Conservation (phyloP, 306 rosid genomes). For the Castanea sativa region DNA sequence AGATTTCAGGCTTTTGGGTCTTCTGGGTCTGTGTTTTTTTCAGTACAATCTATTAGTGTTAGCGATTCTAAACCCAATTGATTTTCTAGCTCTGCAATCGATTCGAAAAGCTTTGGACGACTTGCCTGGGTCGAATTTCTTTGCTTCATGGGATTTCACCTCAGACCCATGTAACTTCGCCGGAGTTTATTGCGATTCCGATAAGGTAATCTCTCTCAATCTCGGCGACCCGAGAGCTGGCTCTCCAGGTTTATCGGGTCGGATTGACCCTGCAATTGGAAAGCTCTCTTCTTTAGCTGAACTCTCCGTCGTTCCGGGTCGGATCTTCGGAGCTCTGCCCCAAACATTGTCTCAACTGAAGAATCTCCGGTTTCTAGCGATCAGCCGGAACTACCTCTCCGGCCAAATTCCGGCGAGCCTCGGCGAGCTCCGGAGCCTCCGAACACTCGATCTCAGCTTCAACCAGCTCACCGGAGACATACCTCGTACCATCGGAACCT, state of each 20-base stretch:
- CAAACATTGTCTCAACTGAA: constrained; percentile 45
- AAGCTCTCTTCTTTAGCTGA: constrained; percentile 77
- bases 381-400: constrained; percentile 85
- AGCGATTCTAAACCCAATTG: constrained; percentile 84
- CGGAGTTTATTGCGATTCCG: constrained; percentile 85
- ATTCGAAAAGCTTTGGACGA: constrained; percentile 67
- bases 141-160: constrained; percentile 94
- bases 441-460: constrained; percentile 85
- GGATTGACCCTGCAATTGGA: constrained; percentile 66
- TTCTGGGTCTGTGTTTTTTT: constrained; percentile 29
- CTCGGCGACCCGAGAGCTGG: constrained; percentile 94
- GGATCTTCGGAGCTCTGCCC: constrained; percentile 70
- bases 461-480: constrained; percentile 70
- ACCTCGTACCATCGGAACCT: constrained; percentile 58
- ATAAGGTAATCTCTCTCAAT: constrained; percentile 78
- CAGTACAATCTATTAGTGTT: constrained; percentile 21
- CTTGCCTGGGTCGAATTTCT: constrained; percentile 80
- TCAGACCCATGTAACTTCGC: constrained; percentile 87
- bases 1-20: constrained; percentile 7
- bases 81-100: constrained; percentile 87
- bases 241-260: constrained; percentile 81
- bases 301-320: constrained; percentile 84
- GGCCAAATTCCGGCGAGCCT: constrained; percentile 64
- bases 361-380: constrained; percentile 75
- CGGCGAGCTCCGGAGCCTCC: constrained; percentile 47